Evolutionary conservation across 306 rosid genomes (phyloP), one percentile per base, ranked within the genome.

Genomic region (Medicago arabica): DNA sequence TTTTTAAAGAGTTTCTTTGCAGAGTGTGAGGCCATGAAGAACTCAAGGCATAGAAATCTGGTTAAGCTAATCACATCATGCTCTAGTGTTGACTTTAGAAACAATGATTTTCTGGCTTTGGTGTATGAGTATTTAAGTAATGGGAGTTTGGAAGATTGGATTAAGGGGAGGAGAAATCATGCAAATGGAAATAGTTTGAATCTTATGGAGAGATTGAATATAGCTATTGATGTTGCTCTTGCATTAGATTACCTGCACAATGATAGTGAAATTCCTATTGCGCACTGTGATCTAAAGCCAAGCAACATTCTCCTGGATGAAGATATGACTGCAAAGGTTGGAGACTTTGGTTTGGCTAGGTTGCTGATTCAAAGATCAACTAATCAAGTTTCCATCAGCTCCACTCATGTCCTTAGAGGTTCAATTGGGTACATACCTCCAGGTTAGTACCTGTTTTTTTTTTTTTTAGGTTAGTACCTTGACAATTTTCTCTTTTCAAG

Each of bases 401-500:
- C 89, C 28, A 78, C 88, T 51, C 78, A 81, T 78, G 84, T 73
- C 66, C 87, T 92, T 2, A 86, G 76, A 63, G 98, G 98, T 34
- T 88, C 98, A 58, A 85, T 93, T 1, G 98, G 96, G 14, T 93
- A 90, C 83, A 90, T 89, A 70, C 94, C 98, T 28, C 98, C 95
- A 86, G 97, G 97, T 92, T 38, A 25, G 86, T 57, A 57, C 0
- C 6, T 5, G 0, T 25, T 25, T 25, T 25, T 25, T 25, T 25
- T 25, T 25, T 25, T 25, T 25, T 1, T 28, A 86, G 97, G 96
- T 92, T 38, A 25, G 86, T 51, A 62, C 0, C 6, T 5, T 51
- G 7, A 65, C 2, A 61, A 15, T 23, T 53, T 44, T 12, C 53
- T 65, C 47, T 58, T 36, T 41, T 21, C 21, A 50, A 50, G 19